Conservation (phyloP, 345 rosid species). For the Citrus unshiu region DNA sequence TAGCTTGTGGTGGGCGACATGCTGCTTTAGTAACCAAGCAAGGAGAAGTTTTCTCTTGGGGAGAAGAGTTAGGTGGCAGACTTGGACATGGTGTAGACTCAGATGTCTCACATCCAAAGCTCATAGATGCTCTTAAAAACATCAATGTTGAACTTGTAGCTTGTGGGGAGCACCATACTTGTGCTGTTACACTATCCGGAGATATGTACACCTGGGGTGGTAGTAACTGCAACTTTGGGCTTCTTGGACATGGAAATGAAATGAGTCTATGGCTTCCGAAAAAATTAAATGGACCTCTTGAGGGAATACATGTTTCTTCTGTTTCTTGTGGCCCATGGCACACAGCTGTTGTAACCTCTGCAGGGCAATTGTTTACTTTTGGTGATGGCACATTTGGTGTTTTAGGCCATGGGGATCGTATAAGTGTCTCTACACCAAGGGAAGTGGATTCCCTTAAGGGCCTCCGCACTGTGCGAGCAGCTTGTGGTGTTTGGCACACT, state of each 20-base stretch:
- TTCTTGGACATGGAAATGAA: constrained; percentile 68
- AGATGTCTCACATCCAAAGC: constrained; percentile 71
- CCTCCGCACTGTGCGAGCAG: constrained; percentile 72
- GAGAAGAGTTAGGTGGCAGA: constrained; percentile 69
- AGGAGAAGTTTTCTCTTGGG: constrained; percentile 81
- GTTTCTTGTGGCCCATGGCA: constrained; percentile 87
- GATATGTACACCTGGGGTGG: constrained; percentile 80
- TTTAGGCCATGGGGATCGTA: constrained; percentile 68
- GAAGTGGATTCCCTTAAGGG: constrained; percentile 83
- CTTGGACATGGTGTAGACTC: constrained; percentile 82
- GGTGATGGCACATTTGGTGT: constrained; percentile 86
- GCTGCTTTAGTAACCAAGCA: constrained; percentile 73
- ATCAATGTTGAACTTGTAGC: constrained; percentile 63
- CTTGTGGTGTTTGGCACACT: constrained; percentile 87
- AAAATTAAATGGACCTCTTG: constrained; percentile 66
- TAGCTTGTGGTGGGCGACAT: constrained; percentile 76
- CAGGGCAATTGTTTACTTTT: constrained; percentile 72
- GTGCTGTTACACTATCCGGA: constrained; percentile 77
- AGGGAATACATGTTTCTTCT: constrained; percentile 70
- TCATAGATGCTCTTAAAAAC: constrained; percentile 57
- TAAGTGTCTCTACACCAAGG: constrained; percentile 54
- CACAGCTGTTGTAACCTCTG: constrained; percentile 71
- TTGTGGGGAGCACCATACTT: constrained; percentile 75
- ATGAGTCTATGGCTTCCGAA: constrained; percentile 68
- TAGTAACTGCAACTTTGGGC: constrained; percentile 51